Evolutionary conservation across 768 basidiomycete genomes (phyloP), one percentile per base, ranked within the genome.

Genomic region (Tubosaeta sp.): DNA sequence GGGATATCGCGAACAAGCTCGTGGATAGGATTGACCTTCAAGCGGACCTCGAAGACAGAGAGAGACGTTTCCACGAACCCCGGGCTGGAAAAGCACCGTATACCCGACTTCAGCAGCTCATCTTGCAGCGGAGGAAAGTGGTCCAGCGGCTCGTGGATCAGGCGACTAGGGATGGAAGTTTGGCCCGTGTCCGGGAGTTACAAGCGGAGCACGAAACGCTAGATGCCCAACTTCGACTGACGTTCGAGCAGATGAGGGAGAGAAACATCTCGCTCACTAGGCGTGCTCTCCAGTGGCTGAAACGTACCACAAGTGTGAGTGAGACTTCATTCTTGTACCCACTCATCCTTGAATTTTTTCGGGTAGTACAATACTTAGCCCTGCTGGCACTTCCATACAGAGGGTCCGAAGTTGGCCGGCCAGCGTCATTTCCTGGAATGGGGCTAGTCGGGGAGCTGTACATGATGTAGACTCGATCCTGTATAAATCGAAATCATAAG

Each of bases 211-310:
- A 50, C 13, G 44, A 46, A 11, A 25, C n/a, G 10, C 7, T 56
- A 12, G 47, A 54, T 1, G 31, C 48, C 16, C 44, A 35, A 11
- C 37, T 56, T n/a, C 44, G 17, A 11, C 12, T 27, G 19, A 47
- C 44, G 7, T 43, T 50, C 34, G 44, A 38, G 19, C 43, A 56
- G 39, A 11, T 51, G 39, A 33, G 17, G 8, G 54, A 55, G 19
- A 50, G 44, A 29, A 43, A 45, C 3, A 14, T 25, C 4, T 50
- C 44, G 1, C 25, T 50, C 3, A 17, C 35, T 9, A 6, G 19
- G 25, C 38, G 25, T 5, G 48, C 45, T 46, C 44, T 46, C 22
- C 44, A 56, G n/a, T 56, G 54, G 55, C n/a, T 56, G 11, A 46
- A 34, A 35, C 46, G 32, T 16, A 11, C 6, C n/a, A 19, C 39